These are phyloP conservation scores for Noccaea caerulescens DNA, from an alignment of 345 rosid species.

Conservation along the genomic window DNA sequence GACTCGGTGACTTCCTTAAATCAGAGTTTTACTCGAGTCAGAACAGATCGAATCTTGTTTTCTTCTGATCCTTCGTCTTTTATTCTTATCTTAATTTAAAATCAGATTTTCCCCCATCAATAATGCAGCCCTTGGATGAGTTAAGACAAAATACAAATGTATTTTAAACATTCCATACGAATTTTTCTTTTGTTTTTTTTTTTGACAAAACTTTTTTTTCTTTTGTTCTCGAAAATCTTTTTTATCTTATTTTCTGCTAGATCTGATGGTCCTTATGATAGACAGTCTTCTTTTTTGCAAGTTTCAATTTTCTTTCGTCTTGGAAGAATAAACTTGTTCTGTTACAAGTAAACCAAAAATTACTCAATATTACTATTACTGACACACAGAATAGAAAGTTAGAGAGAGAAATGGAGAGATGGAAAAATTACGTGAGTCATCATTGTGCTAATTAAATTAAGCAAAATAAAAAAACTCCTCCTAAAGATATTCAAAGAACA, in stretches of 20 bases:
- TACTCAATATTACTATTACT: slow-evolving; percentile 48
- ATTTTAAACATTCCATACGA: slow-evolving; percentile 29
- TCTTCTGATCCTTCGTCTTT: slow-evolving; percentile 38
- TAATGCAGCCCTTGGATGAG: slow-evolving; percentile 34
- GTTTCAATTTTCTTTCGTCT: slow-evolving; percentile 39
- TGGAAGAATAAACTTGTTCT: slow-evolving; percentile 70
- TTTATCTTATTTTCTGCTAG: slow-evolving; percentile 57
- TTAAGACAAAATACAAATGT: slow-evolving; percentile 35
- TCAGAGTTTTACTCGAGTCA: slow-evolving; percentile 50
- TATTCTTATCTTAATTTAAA: slow-evolving; percentile 38
- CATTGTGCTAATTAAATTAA: slow-evolving; percentile 1
- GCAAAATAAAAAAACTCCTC: not conserved
- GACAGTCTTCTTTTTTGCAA: slow-evolving; percentile 56
- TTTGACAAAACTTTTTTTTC: no score
- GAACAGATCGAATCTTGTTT: slow-evolving; percentile 46
- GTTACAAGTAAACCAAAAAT: slow-evolving; percentile 48
- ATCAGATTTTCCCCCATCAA: slow-evolving; percentile 35
- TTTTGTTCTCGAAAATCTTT: slow-evolving; percentile 38
- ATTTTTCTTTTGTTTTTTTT: no score
- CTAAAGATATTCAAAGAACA: slow-evolving; percentile 22
- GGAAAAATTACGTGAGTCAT: slow-evolving; percentile 29
- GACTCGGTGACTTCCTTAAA: slow-evolving; percentile 49
- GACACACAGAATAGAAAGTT: slow-evolving; percentile 47
- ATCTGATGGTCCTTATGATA: slow-evolving; percentile 78
- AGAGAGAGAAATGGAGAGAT: slow-evolving; percentile 40